Evolutionary conservation across 805 yeast species (phyloP), one percentile per base, ranked within the genome.

Genomic region (Clavispora fructus): DNA sequence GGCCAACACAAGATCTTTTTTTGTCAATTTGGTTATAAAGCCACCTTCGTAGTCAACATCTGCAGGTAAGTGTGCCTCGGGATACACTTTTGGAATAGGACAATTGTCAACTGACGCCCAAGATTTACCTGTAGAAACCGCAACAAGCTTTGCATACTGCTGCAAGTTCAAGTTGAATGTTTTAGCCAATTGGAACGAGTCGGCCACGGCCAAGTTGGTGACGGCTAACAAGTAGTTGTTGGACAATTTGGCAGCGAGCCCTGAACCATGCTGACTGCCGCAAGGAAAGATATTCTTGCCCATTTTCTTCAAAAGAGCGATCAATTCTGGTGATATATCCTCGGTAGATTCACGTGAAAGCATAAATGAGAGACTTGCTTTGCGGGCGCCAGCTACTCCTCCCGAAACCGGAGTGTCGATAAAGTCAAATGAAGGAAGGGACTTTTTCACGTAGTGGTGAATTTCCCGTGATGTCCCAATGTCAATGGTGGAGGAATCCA

Each of bases 371-470:
- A 77, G 63, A 0, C 79, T 70, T 1, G 69, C 82, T 43, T 77
- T 75, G 42, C 72, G 57, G 7, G 82, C 82, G 1, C 82, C 82
- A 0, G 71, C 73, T 1, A 73, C 77, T 13, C 82, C 82, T 3
- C 82, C 82, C 9, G 79, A 74, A 1, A 77, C 82, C 0, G 82
- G 82, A 9, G 82, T 71, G 54, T 77, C 82, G 35, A 77, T 71
- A 51, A 75, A 77, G 47, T 72, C 76, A 45, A 66, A 69, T 26
- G 52, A 45, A 1, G 73, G 67, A 37, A 69, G 55, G 41, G 62
- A 53, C 19, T 46, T 35, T 30, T 59, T 62, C 43, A 75, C 71
- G 38, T 51, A 53, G 7, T 64, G 51, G 42, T 75, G 74, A 32
- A 73, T 60, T 32, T 64, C 68, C 11, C 59, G 57, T 7, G 81